Evolutionary conservation across 306 rosid genomes (phyloP).

Genomic region (Purshia tridentata): DNA sequence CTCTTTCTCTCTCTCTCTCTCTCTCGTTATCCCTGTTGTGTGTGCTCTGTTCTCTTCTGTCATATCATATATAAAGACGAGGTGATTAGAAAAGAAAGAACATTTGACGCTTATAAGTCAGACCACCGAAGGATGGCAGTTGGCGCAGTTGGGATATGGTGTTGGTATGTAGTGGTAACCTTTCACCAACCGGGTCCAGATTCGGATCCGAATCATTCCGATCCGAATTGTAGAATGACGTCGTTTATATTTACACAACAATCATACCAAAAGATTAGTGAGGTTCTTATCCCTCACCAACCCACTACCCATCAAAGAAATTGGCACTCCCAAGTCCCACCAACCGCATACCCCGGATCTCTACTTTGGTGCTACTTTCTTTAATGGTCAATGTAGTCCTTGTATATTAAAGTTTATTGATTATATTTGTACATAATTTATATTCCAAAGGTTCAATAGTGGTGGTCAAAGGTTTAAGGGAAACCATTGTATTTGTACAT

Average conservation of each 20-base stretch:
- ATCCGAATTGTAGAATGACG: too few relatives aligned
- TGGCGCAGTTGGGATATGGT: neutral
- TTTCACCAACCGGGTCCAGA: neutral
- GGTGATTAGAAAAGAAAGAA: neutral
- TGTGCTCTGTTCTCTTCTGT: slow-evolving; percentile 1
- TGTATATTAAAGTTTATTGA: neutral
- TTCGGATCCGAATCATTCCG: too few relatives aligned
- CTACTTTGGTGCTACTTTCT: neutral
- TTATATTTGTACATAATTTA: neutral
- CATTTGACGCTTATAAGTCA: neutral
- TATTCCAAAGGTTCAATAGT: too few relatives aligned
- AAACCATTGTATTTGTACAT: neutral
- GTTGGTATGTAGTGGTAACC: neutral
- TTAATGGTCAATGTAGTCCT: neutral
- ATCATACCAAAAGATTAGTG: too few relatives aligned
- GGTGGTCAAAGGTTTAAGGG: neutral
- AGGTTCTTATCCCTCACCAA: neutral
- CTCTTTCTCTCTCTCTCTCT: neutral
- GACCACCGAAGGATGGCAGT: neutral
- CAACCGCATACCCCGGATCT: slow-evolving; percentile 7
- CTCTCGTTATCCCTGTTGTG: neutral
- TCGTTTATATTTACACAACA: too few relatives aligned
- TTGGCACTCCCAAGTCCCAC: neutral
- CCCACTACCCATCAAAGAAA: slow-evolving; percentile 10
- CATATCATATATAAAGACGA: neutral